Evolutionary conservation across 148 eudicot genomes (phyloP).

Genomic region (Rhododendron simsii): DNA sequence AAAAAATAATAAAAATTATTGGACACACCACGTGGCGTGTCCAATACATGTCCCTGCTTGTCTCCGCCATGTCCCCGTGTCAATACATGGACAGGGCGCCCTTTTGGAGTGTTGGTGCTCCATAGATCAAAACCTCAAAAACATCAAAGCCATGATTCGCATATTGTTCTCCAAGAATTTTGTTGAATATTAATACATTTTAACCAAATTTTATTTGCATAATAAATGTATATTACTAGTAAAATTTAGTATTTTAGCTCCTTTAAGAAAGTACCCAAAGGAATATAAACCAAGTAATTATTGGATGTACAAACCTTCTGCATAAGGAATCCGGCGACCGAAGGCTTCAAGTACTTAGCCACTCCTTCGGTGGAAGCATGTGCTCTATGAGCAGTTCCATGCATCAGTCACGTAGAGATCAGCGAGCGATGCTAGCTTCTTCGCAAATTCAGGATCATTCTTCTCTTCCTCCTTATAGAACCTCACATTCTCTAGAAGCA

Average conservation of each 20-base stretch:
- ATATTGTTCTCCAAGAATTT: neutral
- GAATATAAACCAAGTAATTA: neutral
- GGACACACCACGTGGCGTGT: no score
- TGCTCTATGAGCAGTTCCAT: conserved; percentile 78
- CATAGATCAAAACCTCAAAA: neutral
- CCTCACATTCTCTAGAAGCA: conserved; percentile 84
- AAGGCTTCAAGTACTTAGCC: conserved; percentile 72
- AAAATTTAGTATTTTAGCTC: neutral
- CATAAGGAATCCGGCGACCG: conserved; percentile 85
- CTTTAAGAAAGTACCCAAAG: neutral
- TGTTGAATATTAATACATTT: neutral
- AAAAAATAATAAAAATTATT: no score
- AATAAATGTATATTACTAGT: neutral
- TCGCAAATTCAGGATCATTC: conserved; percentile 82
- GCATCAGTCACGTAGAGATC: conserved; percentile 89
- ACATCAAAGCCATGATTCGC: neutral
- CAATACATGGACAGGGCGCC: no score
- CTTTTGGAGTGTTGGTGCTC: no score
- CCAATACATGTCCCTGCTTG: no score
- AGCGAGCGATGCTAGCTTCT: conserved; percentile 76
- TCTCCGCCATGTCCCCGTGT: no score
- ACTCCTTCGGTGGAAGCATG: conserved; percentile 87
- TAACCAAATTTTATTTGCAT: neutral
- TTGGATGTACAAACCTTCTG: conserved; percentile 53
- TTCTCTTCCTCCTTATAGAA: conserved; percentile 91